Percentiles rank a stretch among this genome's conserved stretches.
Conservation (phyloP, 805 yeast genomes). For the Metschnikowia santaceciliae region DNA sequence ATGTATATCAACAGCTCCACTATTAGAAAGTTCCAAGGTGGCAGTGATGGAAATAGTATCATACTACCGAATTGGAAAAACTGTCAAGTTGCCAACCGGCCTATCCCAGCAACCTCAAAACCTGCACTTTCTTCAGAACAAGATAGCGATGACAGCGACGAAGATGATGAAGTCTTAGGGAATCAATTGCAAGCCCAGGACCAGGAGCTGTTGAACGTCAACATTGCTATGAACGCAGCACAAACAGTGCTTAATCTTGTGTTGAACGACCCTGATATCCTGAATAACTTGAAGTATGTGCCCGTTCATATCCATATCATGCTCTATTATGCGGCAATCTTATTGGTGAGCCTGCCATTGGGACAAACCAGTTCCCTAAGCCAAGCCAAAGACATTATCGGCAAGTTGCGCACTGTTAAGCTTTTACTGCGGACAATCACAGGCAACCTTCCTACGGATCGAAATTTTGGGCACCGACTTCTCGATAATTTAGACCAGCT, state of each 20-base stretch:
- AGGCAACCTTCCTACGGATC: slow-evolving; percentile 50
- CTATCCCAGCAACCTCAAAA: not conserved
- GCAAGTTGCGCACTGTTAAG: slow-evolving; percentile 41
- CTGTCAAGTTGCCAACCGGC: not conserved
- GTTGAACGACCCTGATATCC: slow-evolving; percentile 55
- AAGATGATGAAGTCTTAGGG: slow-evolving; percentile 19
- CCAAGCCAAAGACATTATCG: slow-evolving; percentile 25
- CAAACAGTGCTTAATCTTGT: slow-evolving; percentile 57
- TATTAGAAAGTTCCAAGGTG: slow-evolving; percentile 39
- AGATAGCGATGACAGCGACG: slow-evolving; percentile 15
- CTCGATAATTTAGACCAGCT: slow-evolving; percentile 31
- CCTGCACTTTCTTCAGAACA: slow-evolving; percentile 1
- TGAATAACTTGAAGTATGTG: slow-evolving; percentile 53
- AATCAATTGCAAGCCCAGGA: slow-evolving; percentile 25
- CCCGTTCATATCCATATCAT: slow-evolving; percentile 73
- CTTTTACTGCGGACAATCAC: slow-evolving; percentile 40
- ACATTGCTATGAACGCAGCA: slow-evolving; percentile 61
- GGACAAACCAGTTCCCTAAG: slow-evolving; percentile 13
- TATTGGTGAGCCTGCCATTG: slow-evolving; percentile 48
- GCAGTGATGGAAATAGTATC: slow-evolving; percentile 21
- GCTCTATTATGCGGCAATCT: slow-evolving; percentile 63
- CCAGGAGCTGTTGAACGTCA: slow-evolving; percentile 34
- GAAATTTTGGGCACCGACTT: slow-evolving; percentile 44
- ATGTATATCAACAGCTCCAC: slow-evolving; percentile 62
- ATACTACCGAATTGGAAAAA: slow-evolving; percentile 34